Conservation (phyloP, 345 rosid species). For the Eutrema japonicum region DNA sequence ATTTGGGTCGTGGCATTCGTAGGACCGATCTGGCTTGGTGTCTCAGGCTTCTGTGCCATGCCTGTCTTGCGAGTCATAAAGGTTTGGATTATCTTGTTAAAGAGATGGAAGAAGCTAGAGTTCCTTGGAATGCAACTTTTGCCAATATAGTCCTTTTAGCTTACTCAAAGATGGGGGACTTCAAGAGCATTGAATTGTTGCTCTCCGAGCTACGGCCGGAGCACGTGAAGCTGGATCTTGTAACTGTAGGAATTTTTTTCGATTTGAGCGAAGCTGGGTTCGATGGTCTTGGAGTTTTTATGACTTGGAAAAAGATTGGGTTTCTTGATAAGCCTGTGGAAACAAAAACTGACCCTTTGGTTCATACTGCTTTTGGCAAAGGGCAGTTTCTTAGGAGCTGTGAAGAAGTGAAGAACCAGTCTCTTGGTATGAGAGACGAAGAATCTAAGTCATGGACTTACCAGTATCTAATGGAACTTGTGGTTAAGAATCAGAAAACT, state of each 20-base stretch:
- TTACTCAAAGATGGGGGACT: constrained; percentile 56
- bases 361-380: constrained; percentile 62
- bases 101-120: constrained; percentile 58
- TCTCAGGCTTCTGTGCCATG: constrained; percentile 63
- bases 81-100: constrained; percentile 58
- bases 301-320: constrained; percentile 57
- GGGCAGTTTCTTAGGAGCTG: constrained; percentile 58
- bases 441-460: constrained; percentile 54
- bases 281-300: constrained; percentile 45
- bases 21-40: constrained; percentile 62
- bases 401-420: constrained; percentile 49
- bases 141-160: constrained; percentile 55
- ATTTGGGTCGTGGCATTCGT: constrained; percentile 57
- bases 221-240: constrained; percentile 62
- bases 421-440: constrained; percentile 45
- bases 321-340: constrained; percentile 56
- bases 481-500: constrained; percentile 38
- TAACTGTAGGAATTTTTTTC: constrained; percentile 65
- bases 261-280: constrained; percentile 51
- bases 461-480: constrained; percentile 53
- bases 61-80: constrained; percentile 61
- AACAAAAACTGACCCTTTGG: constrained; percentile 61
- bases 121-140: constrained; percentile 54
- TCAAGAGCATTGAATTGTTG: constrained; percentile 41
- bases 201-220: constrained; percentile 40